These are phyloP conservation scores for Camptophora hylomeconis DNA, from an alignment of 2,329 filamentous ascomycete species.

Conservation along the genomic window DNA sequence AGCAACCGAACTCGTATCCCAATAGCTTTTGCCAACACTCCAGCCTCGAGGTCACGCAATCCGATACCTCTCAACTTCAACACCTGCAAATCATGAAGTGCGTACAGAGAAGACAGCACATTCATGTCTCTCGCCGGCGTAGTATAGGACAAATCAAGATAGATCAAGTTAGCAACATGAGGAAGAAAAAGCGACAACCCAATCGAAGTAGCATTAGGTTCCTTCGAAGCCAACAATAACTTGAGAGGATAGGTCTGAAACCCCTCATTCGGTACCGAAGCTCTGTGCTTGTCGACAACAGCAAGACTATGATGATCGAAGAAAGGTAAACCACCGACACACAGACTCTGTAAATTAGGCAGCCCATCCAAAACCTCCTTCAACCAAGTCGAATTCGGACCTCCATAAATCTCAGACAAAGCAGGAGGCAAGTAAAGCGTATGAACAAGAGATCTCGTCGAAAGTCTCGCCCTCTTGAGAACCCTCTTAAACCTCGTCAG, in stretches of 20 bases:
- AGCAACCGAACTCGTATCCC: slow-evolving; percentile 40
- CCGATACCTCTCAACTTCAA: slow-evolving; percentile 43
- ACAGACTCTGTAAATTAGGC: slow-evolving; percentile 45
- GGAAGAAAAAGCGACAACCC: slow-evolving; percentile 39
- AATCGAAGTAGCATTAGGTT: slow-evolving; percentile 44
- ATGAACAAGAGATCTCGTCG: slow-evolving; percentile 44
- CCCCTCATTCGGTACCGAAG: slow-evolving; percentile 6
- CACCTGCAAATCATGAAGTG: slow-evolving; percentile 39
- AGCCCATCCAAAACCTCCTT: slow-evolving; percentile 44
- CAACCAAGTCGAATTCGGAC: slow-evolving; percentile 46
- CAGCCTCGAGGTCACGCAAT: slow-evolving; percentile 40
- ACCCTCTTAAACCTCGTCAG: slow-evolving; percentile 46
- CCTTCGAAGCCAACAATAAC: slow-evolving; percentile 42
- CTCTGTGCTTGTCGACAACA: slow-evolving; percentile 23
- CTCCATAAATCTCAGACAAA: slow-evolving; percentile 47
- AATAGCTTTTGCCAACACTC: slow-evolving; percentile 39
- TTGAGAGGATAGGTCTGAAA: slow-evolving; percentile 33
- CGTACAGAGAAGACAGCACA: slow-evolving; percentile 35
- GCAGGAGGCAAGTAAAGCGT: slow-evolving; percentile 49
- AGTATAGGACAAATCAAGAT: slow-evolving; percentile 46
- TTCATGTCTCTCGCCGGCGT: slow-evolving; percentile 33
- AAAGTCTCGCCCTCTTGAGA: slow-evolving; percentile 38
- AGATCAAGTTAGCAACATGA: slow-evolving; percentile 42
- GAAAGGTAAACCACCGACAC: slow-evolving; percentile 46
- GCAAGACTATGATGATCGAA: slow-evolving; percentile 48